Conservation (phyloP, 2,329 filamentous ascomycete genomes). For the Truncatella angustata region DNA sequence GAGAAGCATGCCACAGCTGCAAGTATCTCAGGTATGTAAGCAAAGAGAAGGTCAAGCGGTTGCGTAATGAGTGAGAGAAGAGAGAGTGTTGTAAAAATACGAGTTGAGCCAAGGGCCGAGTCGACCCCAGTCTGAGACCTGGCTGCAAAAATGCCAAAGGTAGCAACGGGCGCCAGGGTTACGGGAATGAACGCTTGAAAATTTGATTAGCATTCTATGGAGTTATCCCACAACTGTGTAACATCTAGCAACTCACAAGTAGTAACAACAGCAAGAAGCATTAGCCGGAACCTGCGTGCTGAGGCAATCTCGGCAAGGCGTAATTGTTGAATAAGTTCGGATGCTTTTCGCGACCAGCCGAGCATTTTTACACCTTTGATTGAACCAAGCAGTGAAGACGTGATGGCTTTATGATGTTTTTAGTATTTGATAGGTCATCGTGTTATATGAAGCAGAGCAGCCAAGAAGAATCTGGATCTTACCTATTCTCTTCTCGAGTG, state of each 20-base stretch:
- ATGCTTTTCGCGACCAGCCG: conserved; percentile 6
- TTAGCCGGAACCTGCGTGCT: conserved; percentile 8
- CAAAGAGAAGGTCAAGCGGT: conserved; percentile 9
- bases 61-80: conserved; percentile 9
- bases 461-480: too few relatives aligned
- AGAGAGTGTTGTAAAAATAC: conserved; percentile 10
- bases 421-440: too few relatives aligned
- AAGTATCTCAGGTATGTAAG: conserved; percentile 9
- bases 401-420: conserved; percentile 4
- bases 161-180: conserved; percentile 6
- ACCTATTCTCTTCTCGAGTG: conserved; percentile 10
- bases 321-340: conserved; percentile 6
- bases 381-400: conserved; percentile 10
- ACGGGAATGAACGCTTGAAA: conserved; percentile 8
- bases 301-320: conserved; percentile 9
- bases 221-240: too few relatives aligned
- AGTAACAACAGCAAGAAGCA: conserved; percentile 11
- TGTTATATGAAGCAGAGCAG: too few relatives aligned
- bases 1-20: conserved; percentile 9
- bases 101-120: not conserved
- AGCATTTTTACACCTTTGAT: conserved; percentile 14
- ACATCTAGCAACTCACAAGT: conserved; percentile 4
- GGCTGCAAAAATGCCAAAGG: conserved; percentile 6
- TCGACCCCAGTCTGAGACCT: not conserved
- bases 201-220: too few relatives aligned